Base-by-base conservation (phyloP, 495 filamentous ascomycete genomes). In the Aspergillus bertholletiae region DNA sequence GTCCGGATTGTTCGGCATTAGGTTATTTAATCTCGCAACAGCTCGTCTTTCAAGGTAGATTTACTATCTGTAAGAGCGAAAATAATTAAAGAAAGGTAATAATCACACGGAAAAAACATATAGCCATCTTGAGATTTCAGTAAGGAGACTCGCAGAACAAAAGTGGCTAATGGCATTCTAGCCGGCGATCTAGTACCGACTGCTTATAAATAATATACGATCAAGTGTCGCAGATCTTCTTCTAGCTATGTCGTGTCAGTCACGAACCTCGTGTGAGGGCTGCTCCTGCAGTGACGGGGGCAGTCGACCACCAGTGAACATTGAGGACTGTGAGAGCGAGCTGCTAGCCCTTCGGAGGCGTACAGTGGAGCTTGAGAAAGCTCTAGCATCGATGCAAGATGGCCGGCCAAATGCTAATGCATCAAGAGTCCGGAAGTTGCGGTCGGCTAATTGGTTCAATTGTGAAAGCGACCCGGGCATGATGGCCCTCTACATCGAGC, bases 401-500 rank as follows among this genome's bases (percentile, higher is more conserved):
- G 50, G 52, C 24, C 35, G 60, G 20, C 46, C 49, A 51, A 41
- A 28, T 1, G 51, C 60, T 15, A 59, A 41, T 15, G 40, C 51
- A 11, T 12, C 39, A 22, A 43, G 39, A 43, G 60, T 65, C 28
- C 68, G 66, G 34, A 73, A 65, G 46, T 62, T 80, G 24, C 74
- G 77, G 5, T 80, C 77, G 7, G 58, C 75, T 1, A 63, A 68
- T 26, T 80, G 77, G 77, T 78, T 80, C 55, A 71, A 74, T 46
- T 70, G 67, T 30, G 63, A 73, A 49, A 68, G 60, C 43, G 71
- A 80, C 50, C 70, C 75, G 17, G 78, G 70, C 41, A 82, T 84
- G 74, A 74, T 73, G 24, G 70, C 77, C 0, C 53, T 80, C 13
- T 82, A 82, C 51, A 73, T 80, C 50, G 79, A 82, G 57, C 71